Percentiles rank a stretch among this genome's conserved stretches.
phyloP scores from a whole-genome alignment of 2,329 filamentous ascomycete species.

The Herpotrichia juniperi region DNA sequence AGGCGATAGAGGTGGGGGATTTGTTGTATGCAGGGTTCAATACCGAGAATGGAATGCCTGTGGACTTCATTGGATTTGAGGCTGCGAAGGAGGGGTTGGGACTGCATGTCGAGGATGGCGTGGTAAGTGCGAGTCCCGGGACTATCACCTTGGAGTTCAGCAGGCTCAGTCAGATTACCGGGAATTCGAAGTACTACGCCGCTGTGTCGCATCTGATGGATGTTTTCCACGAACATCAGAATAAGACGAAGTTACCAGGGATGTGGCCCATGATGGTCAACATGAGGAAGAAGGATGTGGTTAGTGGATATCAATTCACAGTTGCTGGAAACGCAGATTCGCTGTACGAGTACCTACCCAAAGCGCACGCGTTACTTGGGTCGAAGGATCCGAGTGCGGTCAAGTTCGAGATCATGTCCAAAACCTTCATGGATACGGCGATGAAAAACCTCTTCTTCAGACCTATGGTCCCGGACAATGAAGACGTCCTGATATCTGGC shows the following conservation, averaged over 20 bases:
- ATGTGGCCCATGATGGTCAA: slow-evolving; percentile 76
- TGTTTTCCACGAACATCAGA: slow-evolving; percentile 76
- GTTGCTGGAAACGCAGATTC: slow-evolving; percentile 44
- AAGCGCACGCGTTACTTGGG: slow-evolving; percentile 54
- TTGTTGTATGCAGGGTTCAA: slow-evolving; percentile 83
- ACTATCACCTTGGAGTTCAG: slow-evolving; percentile 89
- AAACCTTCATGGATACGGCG: slow-evolving; percentile 52
- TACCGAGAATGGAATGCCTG: slow-evolving; percentile 90
- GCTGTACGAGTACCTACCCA: slow-evolving; percentile 50
- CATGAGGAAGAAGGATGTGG: slow-evolving; percentile 35
- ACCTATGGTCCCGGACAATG: slow-evolving; percentile 53
- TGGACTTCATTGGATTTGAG: slow-evolving; percentile 57
- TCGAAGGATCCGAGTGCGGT: slow-evolving; percentile 48
- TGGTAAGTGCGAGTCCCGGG: slow-evolving; percentile 51
- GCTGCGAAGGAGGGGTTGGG: slow-evolving; percentile 32
- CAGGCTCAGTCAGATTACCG: slow-evolving; percentile 82
- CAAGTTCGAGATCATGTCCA: slow-evolving; percentile 60
- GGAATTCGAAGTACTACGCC: slow-evolving; percentile 84
- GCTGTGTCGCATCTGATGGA: slow-evolving; percentile 85
- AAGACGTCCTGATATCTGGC: slow-evolving; percentile 55
- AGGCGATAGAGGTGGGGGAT: slow-evolving; percentile 78
- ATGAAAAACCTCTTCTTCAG: slow-evolving; percentile 54
- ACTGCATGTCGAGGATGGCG: slow-evolving; percentile 66
- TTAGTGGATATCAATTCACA: slow-evolving; percentile 35
- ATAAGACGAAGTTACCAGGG: slow-evolving; percentile 72